A percentile compares a stretch with the other conserved stretches of the same genome.
Evolutionary conservation across 371 early-diverging fungal species (phyloP).

Genomic region (Lichtheimia corymbifera): DNA sequence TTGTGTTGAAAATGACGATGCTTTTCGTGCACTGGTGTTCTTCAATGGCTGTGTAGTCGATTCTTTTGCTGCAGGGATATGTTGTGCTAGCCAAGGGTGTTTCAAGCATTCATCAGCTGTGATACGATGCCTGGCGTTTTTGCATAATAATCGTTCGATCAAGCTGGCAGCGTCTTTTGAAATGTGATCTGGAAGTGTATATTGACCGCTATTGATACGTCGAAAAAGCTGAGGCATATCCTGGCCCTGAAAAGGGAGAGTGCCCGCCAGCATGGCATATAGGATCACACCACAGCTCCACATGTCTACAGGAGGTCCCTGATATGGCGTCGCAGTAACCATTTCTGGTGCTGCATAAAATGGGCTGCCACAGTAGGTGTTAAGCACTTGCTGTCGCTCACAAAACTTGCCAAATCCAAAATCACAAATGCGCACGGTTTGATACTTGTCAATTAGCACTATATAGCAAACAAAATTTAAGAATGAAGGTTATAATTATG

Average conservation of each 20-base stretch:
- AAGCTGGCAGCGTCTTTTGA: slow-evolving; percentile 45
- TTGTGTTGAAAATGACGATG: background rate
- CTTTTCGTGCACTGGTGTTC: slow-evolving; percentile 1
- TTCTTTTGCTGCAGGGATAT: background rate
- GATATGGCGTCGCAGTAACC: slow-evolving; percentile 72
- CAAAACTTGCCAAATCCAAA: slow-evolving; percentile 95
- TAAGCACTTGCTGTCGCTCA: slow-evolving; percentile 75
- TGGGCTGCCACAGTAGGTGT: slow-evolving; percentile 94
- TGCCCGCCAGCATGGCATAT: slow-evolving; percentile 73
- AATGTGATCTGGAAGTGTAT: slow-evolving; percentile 49
- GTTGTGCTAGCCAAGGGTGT: slow-evolving; percentile 71
- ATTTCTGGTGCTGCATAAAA: slow-evolving; percentile 91
- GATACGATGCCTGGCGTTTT: slow-evolving; percentile 66
- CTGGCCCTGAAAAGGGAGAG: slow-evolving; percentile 82
- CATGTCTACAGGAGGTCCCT: slow-evolving; percentile 77
- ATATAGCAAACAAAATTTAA: background rate
- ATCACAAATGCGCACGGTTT: slow-evolving; percentile 84
- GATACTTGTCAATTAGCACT: slow-evolving; percentile 74
- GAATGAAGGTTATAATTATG: background rate
- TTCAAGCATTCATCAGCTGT: slow-evolving; percentile 71
- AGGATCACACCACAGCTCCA: slow-evolving; percentile 82
- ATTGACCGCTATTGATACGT: slow-evolving; percentile 65
- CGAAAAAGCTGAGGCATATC: slow-evolving; percentile 73
- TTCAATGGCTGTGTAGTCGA: background rate
- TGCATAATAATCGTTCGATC: slow-evolving; percentile 56